phyloP scores from a whole-genome alignment of 2,329 filamentous ascomycete species.

The Botrytis medusae region DNA sequence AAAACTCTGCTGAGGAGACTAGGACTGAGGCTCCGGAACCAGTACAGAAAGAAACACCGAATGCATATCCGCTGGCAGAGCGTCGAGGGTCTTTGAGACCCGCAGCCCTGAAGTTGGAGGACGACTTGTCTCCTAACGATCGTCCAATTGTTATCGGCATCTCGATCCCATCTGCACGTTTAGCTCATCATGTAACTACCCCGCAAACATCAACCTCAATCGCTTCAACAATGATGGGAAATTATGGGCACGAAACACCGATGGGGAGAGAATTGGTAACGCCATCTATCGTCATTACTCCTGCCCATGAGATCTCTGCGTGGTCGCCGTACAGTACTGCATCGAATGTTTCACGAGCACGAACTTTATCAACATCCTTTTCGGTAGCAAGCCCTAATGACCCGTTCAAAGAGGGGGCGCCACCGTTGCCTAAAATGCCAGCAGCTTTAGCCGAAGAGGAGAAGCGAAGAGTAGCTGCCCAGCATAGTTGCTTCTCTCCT shows the following conservation, averaged over 20 bases:
- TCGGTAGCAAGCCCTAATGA: conserved; percentile 52
- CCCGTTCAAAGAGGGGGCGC: conserved; percentile 44
- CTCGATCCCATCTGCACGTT: conserved; percentile 56
- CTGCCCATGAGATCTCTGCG: conserved; percentile 45
- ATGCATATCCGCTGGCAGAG: conserved; percentile 13
- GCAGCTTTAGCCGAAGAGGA: conserved; percentile 38
- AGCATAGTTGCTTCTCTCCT: conserved; percentile 38
- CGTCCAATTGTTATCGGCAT: conserved; percentile 74
- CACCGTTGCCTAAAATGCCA: conserved; percentile 61
- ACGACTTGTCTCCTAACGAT: conserved; percentile 64
- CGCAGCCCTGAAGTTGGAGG: conserved; percentile 26
- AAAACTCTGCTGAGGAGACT: conserved; percentile 19
- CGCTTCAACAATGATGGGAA: conserved; percentile 31
- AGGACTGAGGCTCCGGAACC: background rate
- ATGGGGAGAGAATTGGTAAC: conserved; percentile 40
- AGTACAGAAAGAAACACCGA: background rate
- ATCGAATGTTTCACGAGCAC: conserved; percentile 23
- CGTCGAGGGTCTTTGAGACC: conserved; percentile 16
- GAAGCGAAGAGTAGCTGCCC: conserved; percentile 31
- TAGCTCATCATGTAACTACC: conserved; percentile 49
- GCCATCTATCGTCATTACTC: conserved; percentile 54
- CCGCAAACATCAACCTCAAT: conserved; percentile 46
- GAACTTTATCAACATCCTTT: conserved; percentile 47
- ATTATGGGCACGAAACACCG: conserved; percentile 31
- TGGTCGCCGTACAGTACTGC: conserved; percentile 37